Evolutionary conservation across 108 stramenopile genomes (phyloP).

Genomic region (Craspedostauros australis): DNA sequence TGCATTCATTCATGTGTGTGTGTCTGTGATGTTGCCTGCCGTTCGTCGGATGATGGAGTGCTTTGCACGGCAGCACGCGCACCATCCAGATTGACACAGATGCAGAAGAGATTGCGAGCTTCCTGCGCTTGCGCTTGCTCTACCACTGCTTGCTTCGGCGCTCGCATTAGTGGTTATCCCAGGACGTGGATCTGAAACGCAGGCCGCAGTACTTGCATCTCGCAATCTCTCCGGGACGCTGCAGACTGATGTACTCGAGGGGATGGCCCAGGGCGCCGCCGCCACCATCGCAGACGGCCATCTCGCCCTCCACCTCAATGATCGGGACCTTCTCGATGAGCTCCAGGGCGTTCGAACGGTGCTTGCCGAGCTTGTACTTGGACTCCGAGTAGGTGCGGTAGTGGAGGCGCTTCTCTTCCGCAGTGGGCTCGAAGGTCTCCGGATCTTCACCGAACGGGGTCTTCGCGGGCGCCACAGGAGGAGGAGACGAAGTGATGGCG

Average conservation of each 20-base stretch:
- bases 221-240: conserved; percentile 50
- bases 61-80: no score
- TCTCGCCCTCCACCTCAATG: conserved; percentile 85
- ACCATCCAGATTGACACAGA: no score
- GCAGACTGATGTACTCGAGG: conserved; percentile 85
- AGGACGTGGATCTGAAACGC: conserved; percentile 33
- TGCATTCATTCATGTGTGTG: no score
- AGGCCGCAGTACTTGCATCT: conserved; percentile 81
- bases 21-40: background rate
- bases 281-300: conserved; percentile 93
- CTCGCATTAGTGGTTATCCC: no score
- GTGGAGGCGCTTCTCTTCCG: conserved; percentile 29
- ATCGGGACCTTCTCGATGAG: conserved; percentile 78
- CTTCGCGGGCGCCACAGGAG: conserved; percentile 21
- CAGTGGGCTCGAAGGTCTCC: conserved; percentile 16
- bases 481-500: conserved; percentile 16
- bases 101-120: no score
- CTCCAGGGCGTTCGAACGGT: conserved; percentile 93
- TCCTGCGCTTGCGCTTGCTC: no score
- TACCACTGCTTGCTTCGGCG: no score
- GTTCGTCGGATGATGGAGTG: no score
- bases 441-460: conserved; percentile 33
- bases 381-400: conserved; percentile 23
- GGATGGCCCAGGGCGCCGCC: conserved; percentile 96
- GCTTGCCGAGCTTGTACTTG: conserved; percentile 75